Percentiles rank a stretch among this genome's conserved stretches.
Evolutionary conservation across 768 basidiomycete genomes (phyloP).

Genomic region (Rhodotorula kratochvilovae): DNA sequence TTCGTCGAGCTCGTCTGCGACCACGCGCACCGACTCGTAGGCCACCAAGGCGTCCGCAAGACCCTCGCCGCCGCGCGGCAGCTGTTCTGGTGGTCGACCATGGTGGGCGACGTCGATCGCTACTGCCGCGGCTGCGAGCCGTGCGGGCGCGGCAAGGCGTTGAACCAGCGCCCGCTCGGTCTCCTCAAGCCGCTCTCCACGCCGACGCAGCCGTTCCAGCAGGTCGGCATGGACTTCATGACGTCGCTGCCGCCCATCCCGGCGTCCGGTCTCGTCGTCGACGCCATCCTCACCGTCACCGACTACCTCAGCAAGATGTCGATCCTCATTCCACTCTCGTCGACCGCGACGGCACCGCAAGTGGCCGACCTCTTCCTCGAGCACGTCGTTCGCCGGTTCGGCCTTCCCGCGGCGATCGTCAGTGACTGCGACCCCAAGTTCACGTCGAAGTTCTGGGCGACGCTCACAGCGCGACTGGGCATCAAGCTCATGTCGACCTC

Average conservation of each 20-base stretch:
- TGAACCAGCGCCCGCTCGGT: not conserved
- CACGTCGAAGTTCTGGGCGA: conserved; percentile 51
- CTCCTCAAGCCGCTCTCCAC: conserved; percentile 6
- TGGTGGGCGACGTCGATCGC: conserved; percentile 3
- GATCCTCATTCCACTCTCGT: not conserved
- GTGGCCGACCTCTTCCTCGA: conserved; percentile 50
- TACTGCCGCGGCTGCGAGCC: conserved; percentile 11
- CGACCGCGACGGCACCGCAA: conserved; percentile 41
- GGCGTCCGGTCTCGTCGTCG: not conserved
- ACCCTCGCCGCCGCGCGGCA: not conserved
- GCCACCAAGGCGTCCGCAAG: conserved; percentile 6
- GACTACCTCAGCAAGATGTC: conserved; percentile 2
- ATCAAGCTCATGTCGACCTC: conserved; percentile 28
- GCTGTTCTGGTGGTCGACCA: conserved; percentile 11
- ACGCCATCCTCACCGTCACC: conserved; percentile 10
- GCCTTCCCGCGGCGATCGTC: conserved; percentile 50
- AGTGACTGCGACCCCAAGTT: conserved; percentile 53
- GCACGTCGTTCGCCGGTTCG: conserved; percentile 50
- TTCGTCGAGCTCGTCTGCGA: not conserved
- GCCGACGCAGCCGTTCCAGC: not conserved
- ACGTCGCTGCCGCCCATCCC: not conserved
- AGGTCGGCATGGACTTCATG: conserved; percentile 10
- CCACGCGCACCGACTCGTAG: not conserved
- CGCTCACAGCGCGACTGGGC: conserved; percentile 46
- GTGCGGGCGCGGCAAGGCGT: conserved; percentile 3